Conservation (phyloP, 176 grass and related monocot species). For the Carex myosuroides region DNA sequence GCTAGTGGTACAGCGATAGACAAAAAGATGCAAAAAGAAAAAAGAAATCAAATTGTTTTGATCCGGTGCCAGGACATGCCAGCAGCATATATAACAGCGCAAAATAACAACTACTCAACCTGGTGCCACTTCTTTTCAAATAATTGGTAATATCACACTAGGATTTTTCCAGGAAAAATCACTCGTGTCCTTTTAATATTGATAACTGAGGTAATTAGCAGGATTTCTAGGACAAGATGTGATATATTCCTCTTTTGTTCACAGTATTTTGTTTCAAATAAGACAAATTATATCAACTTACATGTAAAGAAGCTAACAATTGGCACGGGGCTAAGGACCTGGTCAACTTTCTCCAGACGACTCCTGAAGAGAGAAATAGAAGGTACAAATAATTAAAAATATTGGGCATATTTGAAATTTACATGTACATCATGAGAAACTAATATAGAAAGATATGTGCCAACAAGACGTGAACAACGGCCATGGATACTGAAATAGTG, state of each 20-base stretch:
- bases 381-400: not conserved
- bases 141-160: not conserved
- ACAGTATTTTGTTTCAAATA: constrained; percentile 8
- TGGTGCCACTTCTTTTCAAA: not conserved
- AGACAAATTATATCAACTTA: constrained; percentile 20
- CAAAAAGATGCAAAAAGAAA: not conserved
- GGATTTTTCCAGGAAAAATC: not conserved
- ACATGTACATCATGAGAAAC: not conserved
- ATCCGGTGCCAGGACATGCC: not conserved
- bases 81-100: not conserved
- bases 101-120: not conserved
- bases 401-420: not conserved
- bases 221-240: not conserved
- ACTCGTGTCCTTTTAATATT: not conserved
- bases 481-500: not conserved
- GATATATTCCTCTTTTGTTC: not conserved
- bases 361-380: constrained; percentile 40
- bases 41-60: not conserved
- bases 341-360: constrained; percentile 71
- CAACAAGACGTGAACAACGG: not conserved
- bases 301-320: constrained; percentile 72
- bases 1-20: not conserved
- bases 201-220: not conserved
- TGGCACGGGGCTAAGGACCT: constrained; percentile 51
- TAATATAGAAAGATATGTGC: not conserved